These are phyloP conservation scores for Pythium aphanidermatum DNA, from an alignment of 352 stramenopile genomes.

Conservation along the genomic window DNA sequence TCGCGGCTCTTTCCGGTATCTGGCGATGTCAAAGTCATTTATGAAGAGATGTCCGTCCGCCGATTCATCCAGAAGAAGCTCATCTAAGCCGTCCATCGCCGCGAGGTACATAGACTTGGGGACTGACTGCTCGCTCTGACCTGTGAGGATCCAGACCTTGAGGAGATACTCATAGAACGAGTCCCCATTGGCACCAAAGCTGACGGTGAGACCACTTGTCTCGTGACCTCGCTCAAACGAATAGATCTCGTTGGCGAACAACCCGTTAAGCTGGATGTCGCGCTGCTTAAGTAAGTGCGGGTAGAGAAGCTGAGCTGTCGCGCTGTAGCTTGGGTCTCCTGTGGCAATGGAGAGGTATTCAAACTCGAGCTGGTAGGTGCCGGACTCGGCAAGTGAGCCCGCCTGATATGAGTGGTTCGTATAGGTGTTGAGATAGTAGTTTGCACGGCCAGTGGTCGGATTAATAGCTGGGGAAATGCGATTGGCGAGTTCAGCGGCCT, in stretches of 20 bases:
- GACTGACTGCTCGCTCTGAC: conserved; percentile 48
- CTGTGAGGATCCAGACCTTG: conserved; percentile 96
- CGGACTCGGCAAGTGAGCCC: conserved; percentile 49
- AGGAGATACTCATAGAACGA: conserved; percentile 99
- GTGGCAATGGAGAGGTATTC: conserved; percentile 75
- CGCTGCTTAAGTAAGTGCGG: conserved; percentile 13
- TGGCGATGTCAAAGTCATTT: conserved; percentile 34
- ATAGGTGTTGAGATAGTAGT: conserved; percentile 83
- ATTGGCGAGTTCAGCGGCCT: conserved; percentile 91
- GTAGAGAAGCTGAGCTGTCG: conserved; percentile 67
- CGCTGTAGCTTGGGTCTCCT: conserved; percentile 63
- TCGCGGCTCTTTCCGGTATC: conserved; percentile 36
- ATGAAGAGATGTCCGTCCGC: conserved; percentile 51
- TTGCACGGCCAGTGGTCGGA: conserved; percentile 84
- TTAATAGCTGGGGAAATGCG: conserved; percentile 89
- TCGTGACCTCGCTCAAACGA: conserved; percentile 10
- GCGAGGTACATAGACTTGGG: conserved; percentile 90
- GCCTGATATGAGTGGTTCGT: conserved; percentile 51
- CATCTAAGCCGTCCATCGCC: conserved; percentile 90
- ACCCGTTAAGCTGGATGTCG: conserved; percentile 60
- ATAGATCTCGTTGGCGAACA: conserved; percentile 87
- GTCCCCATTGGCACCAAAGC: conserved; percentile 93
- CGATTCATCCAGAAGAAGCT: conserved; percentile 81
- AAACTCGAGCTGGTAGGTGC: conserved; percentile 84
- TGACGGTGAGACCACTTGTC: conserved; percentile 35